Percentiles rank a stretch among this genome's conserved stretches.
Evolutionary conservation across 2,329 filamentous ascomycete genomes (phyloP).

Genomic region (Fusarium burgessii): DNA sequence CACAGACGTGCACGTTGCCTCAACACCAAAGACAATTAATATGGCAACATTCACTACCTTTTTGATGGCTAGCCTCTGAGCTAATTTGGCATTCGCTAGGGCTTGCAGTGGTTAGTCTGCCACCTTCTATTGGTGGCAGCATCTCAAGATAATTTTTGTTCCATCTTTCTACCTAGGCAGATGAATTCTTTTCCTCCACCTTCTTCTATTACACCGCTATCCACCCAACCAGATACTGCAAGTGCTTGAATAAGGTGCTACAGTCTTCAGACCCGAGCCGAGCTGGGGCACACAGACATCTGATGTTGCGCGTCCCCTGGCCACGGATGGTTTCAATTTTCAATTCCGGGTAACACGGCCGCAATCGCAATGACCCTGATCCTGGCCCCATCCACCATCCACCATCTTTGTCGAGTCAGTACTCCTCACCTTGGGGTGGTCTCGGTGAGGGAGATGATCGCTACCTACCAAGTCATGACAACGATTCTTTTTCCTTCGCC

Average conservation of each 20-base stretch:
- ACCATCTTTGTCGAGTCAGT: constrained; percentile 25
- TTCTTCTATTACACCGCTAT: constrained; percentile 21
- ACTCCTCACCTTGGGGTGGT: constrained; percentile 24
- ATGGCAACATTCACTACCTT: not conserved
- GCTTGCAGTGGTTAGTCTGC: constrained; percentile 40
- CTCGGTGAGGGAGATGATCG: not conserved
- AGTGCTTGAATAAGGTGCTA: constrained; percentile 16
- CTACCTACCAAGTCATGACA: not conserved
- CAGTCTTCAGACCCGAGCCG: not conserved
- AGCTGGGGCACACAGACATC: constrained; percentile 18
- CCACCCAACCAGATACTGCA: constrained; percentile 4
- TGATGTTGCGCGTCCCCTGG: constrained; percentile 31
- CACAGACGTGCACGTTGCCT: constrained; percentile 21
- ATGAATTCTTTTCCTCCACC: constrained; percentile 34
- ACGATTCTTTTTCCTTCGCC: not conserved
- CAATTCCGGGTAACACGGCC: constrained; percentile 25
- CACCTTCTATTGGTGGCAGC: constrained; percentile 9
- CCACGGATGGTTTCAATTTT: constrained; percentile 7
- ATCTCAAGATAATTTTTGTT: constrained; percentile 2
- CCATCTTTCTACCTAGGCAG: constrained; percentile 40
- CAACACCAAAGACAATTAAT: constrained; percentile 17
- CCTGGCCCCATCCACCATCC: constrained; percentile 11
- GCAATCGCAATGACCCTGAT: not conserved
- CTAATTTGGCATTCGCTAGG: constrained; percentile 21
- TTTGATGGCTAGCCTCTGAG: constrained; percentile 1